Evolutionary conservation across 495 filamentous ascomycete genomes (phyloP), one percentile per base, ranked within the genome.

Genomic region (Aspergillus bertholletiae): DNA sequence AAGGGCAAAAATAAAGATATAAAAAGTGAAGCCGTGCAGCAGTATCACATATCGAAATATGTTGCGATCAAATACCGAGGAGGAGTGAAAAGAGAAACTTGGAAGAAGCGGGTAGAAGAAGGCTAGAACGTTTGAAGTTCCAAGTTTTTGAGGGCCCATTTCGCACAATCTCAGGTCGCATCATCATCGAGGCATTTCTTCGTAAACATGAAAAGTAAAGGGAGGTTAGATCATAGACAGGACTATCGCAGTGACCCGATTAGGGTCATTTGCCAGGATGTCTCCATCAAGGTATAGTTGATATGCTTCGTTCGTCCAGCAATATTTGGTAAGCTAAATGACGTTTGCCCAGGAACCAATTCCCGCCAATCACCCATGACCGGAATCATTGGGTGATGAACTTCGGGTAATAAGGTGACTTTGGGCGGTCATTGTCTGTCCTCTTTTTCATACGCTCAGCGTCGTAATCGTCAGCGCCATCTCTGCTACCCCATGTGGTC

Each of bases 401-500:
- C 27, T 55, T 64, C 5, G 48, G 61, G 49, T 64, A 54, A 40
- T 60, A 59, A 28, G 67, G 65, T 57, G 61, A 63, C 54, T 76
- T 77, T 47, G 60, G 58, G 46, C 66, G 72, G 61, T 76, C 72
- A 35, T 62, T 62, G 59, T 74, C 72, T 40, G 72, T 72, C 46
- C 69, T 70, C 58, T 74, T 76, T 61, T 75, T 79, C 79, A 83
- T 82, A 32, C 80, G 78, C 49, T 78, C 80, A 11, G 71, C 75
- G 59, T 83, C 79, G 51, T 80, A 80, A 37, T 79, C 76, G 57
- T 83, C 80, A 24, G 80, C 80, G 49, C 80, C 80, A 47, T 81
- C 80, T 64, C 80, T 76, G 59, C 77, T 82, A 60, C 80, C 80
- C 80, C 80, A 83, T 28, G 80, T 74, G 41, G 80, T 83, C 80